Evolutionary conservation across 2,329 filamentous ascomycete genomes (phyloP), one percentile per base, ranked within the genome.

Genomic region (Drechslerella coelobrocha): DNA sequence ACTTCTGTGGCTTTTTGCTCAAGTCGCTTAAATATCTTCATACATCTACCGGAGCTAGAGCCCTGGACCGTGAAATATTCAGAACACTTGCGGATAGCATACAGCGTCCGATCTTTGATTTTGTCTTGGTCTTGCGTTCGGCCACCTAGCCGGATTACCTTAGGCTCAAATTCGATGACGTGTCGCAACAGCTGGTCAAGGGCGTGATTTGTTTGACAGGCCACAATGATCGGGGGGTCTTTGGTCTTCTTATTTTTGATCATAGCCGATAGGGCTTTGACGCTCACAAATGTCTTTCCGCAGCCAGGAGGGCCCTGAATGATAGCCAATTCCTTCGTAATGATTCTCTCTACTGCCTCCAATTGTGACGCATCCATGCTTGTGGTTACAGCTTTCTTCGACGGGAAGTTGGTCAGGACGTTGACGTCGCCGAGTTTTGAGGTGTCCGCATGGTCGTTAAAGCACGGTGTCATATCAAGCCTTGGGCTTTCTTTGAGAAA

Each of bases 161-260:
- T 83, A 0, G 80, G 78, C 74, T 89, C 87, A 73, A 88, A 89
- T 4, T 80, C 76, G 0, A 86, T 81, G 14, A 91, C 82, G 60
- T 88, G 85, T 0, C 81, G 79, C 0, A 96, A 81, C 0, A 97
- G 81, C 76, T 96, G 92, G 74, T 97, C 74, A 8, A 96, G 80
- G 0, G 92, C 92, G 78, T 96, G 91, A 68, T 97, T 97, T 0
- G 92, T 97, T 75, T 96, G 91, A 6, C 91, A 91, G 0, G 91
- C 85, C 2, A 96, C 82, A 19, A 96, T 83, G 27, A 97, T 87
- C 0, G 90, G 90, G 7, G 87, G 83, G 63, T 88, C 85, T 0
- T 79, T 81, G 1, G 76, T 75, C 1, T 78, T 77, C 75, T 85
- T 82, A 57, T 89, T 90, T 0, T 82, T 78, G 0, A 91, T 80